Evolutionary conservation across 129 eudicot species (phyloP), one percentile per base, ranked within the genome.

Genomic region (Flaveria brownii): DNA sequence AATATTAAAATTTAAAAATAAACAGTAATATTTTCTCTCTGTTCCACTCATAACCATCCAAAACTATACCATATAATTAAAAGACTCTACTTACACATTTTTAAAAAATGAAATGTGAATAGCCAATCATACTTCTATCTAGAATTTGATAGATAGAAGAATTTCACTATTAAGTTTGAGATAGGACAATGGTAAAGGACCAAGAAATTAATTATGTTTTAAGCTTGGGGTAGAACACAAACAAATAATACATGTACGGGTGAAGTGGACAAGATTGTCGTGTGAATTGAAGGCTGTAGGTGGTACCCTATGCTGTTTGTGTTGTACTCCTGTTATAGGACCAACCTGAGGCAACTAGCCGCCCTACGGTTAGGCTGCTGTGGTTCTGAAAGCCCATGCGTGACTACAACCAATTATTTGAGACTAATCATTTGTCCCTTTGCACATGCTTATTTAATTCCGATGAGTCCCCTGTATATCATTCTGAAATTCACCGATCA

Each of bases 191-290:
- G 33, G 30, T 0, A 50, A 72, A 72, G 16, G 30, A 72, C 65
- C 76, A 72, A 72, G 36, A 63, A 28, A 63, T 47, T 75, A 75
- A 47, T 26, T 63, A 47, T 64, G 54, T 77, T 68, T 26, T 55
- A 68, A 28, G 76, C 59, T 68, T 69, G 70, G 61, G 23, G 68
- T 68, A 59, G 69, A 77, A 77, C 81, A 69, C 11, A 68, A 77
- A 69, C 70, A 77, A 69, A 69, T 77, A 69, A 77, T 77, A 69
- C 47, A 43, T 11, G 81, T 77, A 68, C 61, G 20, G 28, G 15
- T 75, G 59, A 20, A 45, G 45, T 36, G 61, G 71, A 75, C 78
- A 63, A 46, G 45, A 28, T 62, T 74, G 55, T 74, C 46, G 39
- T 54, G 2, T 33, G 13, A 70, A 50, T 72, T 50, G 8, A 33